Base-by-base conservation (phyloP, 179 eudicot species). In the Corrigiola litoralis region DNA sequence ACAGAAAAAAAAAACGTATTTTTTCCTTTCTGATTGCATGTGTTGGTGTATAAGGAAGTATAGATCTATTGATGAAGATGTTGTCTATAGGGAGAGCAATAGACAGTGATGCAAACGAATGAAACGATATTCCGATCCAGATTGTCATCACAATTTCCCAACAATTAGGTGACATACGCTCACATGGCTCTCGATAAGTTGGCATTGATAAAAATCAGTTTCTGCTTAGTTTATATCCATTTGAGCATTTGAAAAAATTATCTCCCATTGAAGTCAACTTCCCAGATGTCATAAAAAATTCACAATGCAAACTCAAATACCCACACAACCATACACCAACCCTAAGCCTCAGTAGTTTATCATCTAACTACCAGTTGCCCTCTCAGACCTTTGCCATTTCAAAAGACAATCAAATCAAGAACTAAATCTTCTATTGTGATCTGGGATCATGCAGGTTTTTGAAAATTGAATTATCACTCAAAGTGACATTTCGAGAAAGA, bases 181-280 rank as follows among this genome's bases (percentile, higher is more conserved):
- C n/a, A n/a, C n/a, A n/a, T n/a, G n/a, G n/a, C 14, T 20, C 28
- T 38, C n/a, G 25, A 14, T 53, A 10, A 65, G 61, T 65, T 42
- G 69, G 53, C 69, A 32, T 50, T 7, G 17, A 33, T 50, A 13
- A 27, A 12, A n/a, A 24, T 48, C 31, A 34, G 28, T 36, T 49
- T 36, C 5, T 33, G 45, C 16, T 16, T 23, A 9, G 16, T 40
- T 18, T 23, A 14, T 34, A 23, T 32, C 60, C 20, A 48, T 51
- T 11, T 49, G 49, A 66, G 23, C 1, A 21, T 61, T 12, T 41
- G 4, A 8, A 61, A 51, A 29, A 37, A 8, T 31, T 16, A 2
- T 34, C 6, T 56, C 6, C 20, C 23, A 42, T 18, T 6, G n/a
- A 52, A 71, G 75, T 65, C 65, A 49, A 47, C 29, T 29, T 47